Percentiles rank a stretch among this genome's conserved stretches.
Evolutionary conservation across 139 green algal genomes (phyloP).

Genomic region (Chlamydomonas asymmetrica): DNA sequence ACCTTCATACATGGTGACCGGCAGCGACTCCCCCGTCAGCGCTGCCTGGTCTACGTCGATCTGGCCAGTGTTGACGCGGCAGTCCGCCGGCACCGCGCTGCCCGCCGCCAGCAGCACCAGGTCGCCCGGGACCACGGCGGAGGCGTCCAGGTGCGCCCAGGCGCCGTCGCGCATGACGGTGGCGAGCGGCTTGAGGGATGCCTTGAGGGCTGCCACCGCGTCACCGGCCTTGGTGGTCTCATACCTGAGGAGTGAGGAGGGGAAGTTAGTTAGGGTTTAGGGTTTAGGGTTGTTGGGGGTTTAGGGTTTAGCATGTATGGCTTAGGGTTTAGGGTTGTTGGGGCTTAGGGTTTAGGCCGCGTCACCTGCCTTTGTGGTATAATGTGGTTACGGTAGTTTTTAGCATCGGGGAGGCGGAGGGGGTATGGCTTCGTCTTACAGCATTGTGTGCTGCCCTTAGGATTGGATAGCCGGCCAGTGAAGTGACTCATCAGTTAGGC

Average conservation of each 20-base stretch:
- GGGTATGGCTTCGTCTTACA: no score
- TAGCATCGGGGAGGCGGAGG: no score
- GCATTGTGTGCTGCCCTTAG: background rate
- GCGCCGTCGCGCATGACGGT: conserved; percentile 76
- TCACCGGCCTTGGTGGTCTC: conserved; percentile 74
- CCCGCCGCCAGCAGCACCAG: conserved; percentile 72
- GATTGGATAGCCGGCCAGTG: background rate
- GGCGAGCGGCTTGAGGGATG: conserved; percentile 78
- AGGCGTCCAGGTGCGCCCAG: conserved; percentile 71
- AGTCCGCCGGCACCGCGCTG: conserved; percentile 77
- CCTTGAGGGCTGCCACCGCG: conserved; percentile 82
- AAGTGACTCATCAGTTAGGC: background rate
- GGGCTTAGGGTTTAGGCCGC: no score
- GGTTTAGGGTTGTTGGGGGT: no score
- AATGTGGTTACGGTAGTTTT: background rate
- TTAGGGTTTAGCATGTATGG: no score
- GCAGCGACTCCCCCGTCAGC: conserved; percentile 86
- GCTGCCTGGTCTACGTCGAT: conserved; percentile 81
- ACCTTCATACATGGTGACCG: conserved; percentile 72
- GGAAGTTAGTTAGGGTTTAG: background rate
- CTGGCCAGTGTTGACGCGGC: conserved; percentile 62
- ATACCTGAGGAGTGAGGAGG: background rate
- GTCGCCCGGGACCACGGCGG: conserved; percentile 75
- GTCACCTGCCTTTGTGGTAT: no score
- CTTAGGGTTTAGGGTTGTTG: no score